Conservation (phyloP, 257 asterid genomes). For the Penstemon eatonii region DNA sequence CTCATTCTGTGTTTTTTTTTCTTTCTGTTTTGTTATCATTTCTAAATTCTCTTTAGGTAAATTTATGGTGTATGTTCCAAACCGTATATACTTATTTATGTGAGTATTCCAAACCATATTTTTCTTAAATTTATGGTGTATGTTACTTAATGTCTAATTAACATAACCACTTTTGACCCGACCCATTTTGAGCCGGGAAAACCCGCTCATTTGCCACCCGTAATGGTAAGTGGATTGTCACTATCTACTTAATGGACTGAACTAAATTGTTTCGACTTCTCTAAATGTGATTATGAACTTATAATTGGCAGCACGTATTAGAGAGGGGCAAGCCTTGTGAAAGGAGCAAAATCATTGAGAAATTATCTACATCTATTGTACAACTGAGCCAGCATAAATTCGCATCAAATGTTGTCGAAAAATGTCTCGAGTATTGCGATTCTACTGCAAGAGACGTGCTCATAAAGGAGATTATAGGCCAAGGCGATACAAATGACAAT, state of each 20-base stretch:
- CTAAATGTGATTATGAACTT: background rate
- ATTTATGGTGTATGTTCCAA: background rate
- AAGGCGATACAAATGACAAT: constrained; percentile 44
- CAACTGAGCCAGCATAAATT: constrained; percentile 56
- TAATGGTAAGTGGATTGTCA: background rate
- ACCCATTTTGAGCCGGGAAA: too few species aligned
- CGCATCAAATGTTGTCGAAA: constrained; percentile 54
- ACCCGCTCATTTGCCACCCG: too few species aligned
- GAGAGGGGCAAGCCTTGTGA: constrained; percentile 51
- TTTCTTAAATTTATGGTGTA: too few species aligned
- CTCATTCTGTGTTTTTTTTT: constrained; percentile 1
- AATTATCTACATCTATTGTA: constrained; percentile 42
- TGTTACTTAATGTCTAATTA: too few species aligned
- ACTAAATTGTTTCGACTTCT: constrained; percentile 5
- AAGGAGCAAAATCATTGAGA: constrained; percentile 46
- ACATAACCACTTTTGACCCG: too few species aligned
- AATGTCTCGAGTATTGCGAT: constrained; percentile 51
- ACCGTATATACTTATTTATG: too few species aligned
- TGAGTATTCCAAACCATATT: too few species aligned
- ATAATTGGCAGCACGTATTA: constrained; percentile 46
- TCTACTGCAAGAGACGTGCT: constrained; percentile 41
- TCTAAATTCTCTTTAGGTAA: background rate
- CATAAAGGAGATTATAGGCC: constrained; percentile 45
- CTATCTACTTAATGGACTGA: background rate
- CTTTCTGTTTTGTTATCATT: background rate